phyloP scores from a whole-genome alignment of 805 yeast genomes.

The Lipomyces yamanashiensis region DNA sequence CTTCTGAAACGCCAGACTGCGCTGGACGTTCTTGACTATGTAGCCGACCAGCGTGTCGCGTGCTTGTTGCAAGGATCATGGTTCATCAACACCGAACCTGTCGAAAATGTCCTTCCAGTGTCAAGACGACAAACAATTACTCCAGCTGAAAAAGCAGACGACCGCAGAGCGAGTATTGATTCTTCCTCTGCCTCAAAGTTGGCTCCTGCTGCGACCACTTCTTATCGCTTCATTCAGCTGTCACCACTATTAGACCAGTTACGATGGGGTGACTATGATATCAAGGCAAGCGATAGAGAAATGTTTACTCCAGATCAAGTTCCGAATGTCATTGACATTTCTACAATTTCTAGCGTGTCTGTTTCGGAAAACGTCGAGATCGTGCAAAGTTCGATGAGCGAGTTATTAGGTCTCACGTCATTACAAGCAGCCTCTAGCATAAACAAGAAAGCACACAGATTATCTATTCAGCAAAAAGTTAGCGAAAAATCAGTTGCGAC shows the following conservation, averaged over 20 bases:
- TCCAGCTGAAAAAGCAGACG: not conserved
- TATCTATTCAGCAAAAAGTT: not conserved
- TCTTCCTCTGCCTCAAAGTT: not conserved
- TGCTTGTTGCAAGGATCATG: slow-evolving; percentile 25
- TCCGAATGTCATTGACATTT: not conserved
- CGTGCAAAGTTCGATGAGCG: not conserved
- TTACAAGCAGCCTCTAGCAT: not conserved
- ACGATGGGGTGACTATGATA: slow-evolving; percentile 1
- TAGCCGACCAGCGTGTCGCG: slow-evolving; percentile 19
- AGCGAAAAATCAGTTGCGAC: not conserved
- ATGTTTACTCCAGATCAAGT: not conserved
- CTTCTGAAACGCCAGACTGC: slow-evolving; percentile 14
- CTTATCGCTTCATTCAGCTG: not conserved
- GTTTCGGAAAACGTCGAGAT: not conserved
- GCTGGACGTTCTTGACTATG: slow-evolving; percentile 10
- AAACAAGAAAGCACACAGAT: not conserved
- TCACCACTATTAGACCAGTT: not conserved
- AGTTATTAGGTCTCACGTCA: not conserved
- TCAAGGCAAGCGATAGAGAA: not conserved
- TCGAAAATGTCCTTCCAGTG: not conserved
- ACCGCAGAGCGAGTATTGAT: not conserved
- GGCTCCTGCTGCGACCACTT: not conserved
- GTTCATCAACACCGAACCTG: slow-evolving; percentile 13
- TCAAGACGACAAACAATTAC: not conserved
- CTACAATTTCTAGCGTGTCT: not conserved